Evolutionary conservation across 352 stramenopile species (phyloP).

Genomic region (Lagenidium sp.): DNA sequence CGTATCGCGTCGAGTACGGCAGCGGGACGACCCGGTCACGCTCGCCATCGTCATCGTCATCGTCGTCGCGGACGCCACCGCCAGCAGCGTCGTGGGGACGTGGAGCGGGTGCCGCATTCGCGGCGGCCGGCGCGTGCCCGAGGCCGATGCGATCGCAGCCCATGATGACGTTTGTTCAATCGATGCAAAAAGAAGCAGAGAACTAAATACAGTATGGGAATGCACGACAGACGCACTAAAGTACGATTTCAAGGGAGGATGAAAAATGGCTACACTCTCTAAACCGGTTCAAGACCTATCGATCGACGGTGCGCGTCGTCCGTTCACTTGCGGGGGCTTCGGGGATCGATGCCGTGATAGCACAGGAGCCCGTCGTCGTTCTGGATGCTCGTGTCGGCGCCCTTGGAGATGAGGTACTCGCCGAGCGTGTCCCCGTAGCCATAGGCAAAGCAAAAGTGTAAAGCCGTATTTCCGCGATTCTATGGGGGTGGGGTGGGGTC

Average conservation of each 20-base stretch:
- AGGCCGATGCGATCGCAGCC: conserved; percentile 45
- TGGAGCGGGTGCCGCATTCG: too few relatives aligned
- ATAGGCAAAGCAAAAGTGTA: conserved; percentile 89
- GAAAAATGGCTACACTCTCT: too few relatives aligned
- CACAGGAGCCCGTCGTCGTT: conserved; percentile 63
- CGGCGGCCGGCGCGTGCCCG: conserved; percentile 8
- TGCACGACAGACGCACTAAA: too few relatives aligned
- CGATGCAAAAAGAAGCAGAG: not conserved
- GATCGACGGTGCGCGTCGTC: too few relatives aligned
- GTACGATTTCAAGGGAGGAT: too few relatives aligned
- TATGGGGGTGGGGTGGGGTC: too few relatives aligned
- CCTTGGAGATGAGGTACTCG: conserved; percentile 86
- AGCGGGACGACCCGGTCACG: not conserved
- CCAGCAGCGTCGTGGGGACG: too few relatives aligned
- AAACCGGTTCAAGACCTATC: too few relatives aligned
- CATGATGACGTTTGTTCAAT: conserved; percentile 19
- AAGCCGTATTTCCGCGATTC: conserved; percentile 78
- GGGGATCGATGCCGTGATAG: conserved; percentile 51
- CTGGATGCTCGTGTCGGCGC: conserved; percentile 52
- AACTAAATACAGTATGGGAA: too few relatives aligned
- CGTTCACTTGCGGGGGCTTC: conserved; percentile 16
- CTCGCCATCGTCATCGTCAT: conserved; percentile 8
- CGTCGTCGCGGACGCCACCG: conserved; percentile 11
- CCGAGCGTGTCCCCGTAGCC: conserved; percentile 83
- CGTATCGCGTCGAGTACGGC: too few relatives aligned